Evolutionary conservation across 345 rosid species (phyloP).

Genomic region (Populus pruinosa): DNA sequence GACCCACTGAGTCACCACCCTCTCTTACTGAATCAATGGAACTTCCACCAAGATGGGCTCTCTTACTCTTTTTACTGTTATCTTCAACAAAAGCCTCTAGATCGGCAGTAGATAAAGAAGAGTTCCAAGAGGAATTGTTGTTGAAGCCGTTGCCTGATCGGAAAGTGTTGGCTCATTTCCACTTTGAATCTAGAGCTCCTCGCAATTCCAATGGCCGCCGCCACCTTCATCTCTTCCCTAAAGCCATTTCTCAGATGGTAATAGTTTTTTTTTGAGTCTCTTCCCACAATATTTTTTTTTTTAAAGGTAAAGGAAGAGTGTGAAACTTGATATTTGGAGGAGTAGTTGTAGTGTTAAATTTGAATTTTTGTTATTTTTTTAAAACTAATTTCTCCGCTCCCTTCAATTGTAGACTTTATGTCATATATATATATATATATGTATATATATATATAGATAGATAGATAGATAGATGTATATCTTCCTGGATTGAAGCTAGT

Average conservation of each 20-base stretch:
- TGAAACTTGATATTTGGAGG: no score
- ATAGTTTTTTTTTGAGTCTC: neutral
- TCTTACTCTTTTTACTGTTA: conserved; percentile 10
- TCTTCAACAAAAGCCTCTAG: conserved; percentile 24
- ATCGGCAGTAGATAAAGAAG: conserved; percentile 43
- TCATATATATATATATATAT: neutral
- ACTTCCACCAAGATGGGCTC: conserved; percentile 12
- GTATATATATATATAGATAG: no score
- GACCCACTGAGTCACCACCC: neutral
- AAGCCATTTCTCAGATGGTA: conserved; percentile 94
- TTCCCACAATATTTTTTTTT: neutral
- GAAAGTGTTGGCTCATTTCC: conserved; percentile 79
- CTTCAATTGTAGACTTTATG: neutral
- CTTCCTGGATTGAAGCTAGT: neutral
- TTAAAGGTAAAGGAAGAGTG: neutral
- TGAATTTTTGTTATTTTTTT: neutral
- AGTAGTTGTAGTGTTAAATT: neutral
- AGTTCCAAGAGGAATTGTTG: conserved; percentile 66
- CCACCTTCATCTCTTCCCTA: conserved; percentile 96
- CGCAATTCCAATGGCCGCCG: conserved; percentile 69
- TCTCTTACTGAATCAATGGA: conserved; percentile 25
- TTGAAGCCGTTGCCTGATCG: conserved; percentile 86
- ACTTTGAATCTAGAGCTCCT: conserved; percentile 65
- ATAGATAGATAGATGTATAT: no score
- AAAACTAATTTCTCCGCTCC: neutral